phyloP scores from a whole-genome alignment of 2,329 filamentous ascomycete species.

The Trichoderma gracile region DNA sequence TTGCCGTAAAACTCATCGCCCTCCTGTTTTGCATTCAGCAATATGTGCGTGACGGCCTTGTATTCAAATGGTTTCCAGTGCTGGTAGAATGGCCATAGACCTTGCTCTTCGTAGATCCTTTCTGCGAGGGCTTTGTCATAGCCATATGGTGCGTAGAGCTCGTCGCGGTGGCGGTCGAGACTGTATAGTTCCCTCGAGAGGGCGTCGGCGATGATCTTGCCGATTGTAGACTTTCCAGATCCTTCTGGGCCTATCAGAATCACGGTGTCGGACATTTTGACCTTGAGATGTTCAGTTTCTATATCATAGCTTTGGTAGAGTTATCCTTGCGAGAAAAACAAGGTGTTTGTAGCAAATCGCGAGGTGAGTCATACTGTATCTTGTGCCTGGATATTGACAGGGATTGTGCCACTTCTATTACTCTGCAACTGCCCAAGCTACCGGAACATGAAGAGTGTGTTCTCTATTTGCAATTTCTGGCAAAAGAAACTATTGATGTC shows the following conservation, averaged over 20 bases:
- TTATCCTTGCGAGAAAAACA: not conserved
- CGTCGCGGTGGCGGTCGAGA: conserved; percentile 24
- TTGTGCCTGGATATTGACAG: too few relatives aligned
- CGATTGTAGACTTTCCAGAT: conserved; percentile 26
- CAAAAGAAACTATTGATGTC: too few relatives aligned
- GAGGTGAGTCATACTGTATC: too few relatives aligned
- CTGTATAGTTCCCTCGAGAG: conserved; percentile 21
- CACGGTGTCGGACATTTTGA: not conserved
- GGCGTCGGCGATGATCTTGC: not conserved
- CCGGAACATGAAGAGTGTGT: too few relatives aligned
- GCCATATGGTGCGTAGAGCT: conserved; percentile 24
- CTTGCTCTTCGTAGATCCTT: not conserved
- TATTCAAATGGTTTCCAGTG: conserved; percentile 13
- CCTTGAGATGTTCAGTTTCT: not conserved
- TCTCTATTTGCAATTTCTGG: too few relatives aligned
- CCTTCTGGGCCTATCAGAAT: conserved; percentile 26
- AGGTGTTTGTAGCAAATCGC: too few relatives aligned
- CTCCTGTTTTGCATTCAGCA: not conserved
- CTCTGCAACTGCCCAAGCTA: too few relatives aligned
- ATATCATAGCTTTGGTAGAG: too few relatives aligned
- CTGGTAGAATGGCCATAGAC: conserved; percentile 1
- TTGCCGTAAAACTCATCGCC: conserved; percentile 19
- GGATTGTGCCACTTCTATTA: too few relatives aligned
- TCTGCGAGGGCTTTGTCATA: conserved; percentile 7
- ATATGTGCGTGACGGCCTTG: not conserved